Evolutionary conservation across 306 rosid genomes (phyloP).

Genomic region (Crataegus laevigata): DNA sequence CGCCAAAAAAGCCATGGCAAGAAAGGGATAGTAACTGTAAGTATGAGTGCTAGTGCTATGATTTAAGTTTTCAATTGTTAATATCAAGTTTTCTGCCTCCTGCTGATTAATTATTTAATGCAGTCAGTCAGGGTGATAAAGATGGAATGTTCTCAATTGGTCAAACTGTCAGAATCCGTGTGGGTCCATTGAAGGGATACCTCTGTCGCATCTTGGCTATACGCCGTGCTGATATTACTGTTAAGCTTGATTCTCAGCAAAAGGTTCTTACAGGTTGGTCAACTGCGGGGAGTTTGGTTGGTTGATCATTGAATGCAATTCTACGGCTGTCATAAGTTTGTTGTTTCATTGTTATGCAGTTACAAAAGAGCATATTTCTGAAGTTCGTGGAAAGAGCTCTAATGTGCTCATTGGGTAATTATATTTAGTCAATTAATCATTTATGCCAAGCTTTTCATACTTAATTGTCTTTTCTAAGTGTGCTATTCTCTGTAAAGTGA

Average conservation of each 20-base stretch:
- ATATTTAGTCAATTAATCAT: neutral
- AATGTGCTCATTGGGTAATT: constrained; percentile 47
- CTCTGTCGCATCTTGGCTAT: constrained; percentile 86
- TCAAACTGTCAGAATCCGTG: constrained; percentile 87
- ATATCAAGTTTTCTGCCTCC: constrained; percentile 12
- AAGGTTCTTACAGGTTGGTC: constrained; percentile 90
- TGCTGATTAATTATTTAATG: constrained; percentile 22
- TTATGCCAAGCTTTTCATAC: neutral
- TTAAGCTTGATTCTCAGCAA: constrained; percentile 95
- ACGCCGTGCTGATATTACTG: constrained; percentile 82
- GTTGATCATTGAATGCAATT: neutral
- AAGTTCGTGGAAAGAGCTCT: constrained; percentile 67
- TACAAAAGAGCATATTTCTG: constrained; percentile 83
- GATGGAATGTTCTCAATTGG: constrained; percentile 73
- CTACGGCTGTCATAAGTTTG: neutral
- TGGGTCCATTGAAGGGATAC: constrained; percentile 97
- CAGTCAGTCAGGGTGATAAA: constrained; percentile 63
- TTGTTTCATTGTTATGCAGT: constrained; percentile 40
- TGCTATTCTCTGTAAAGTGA: constrained; percentile 34
- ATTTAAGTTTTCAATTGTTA: constrained; percentile 14
- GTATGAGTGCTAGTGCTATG: constrained; percentile 14
- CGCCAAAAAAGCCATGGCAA: constrained; percentile 80
- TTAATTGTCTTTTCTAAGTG: neutral
- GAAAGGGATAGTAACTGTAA: constrained; percentile 48
- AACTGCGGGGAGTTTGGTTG: neutral